phyloP scores from a whole-genome alignment of 2,329 filamentous ascomycete genomes.

The Phaeosphaeriaceae sp. region DNA sequence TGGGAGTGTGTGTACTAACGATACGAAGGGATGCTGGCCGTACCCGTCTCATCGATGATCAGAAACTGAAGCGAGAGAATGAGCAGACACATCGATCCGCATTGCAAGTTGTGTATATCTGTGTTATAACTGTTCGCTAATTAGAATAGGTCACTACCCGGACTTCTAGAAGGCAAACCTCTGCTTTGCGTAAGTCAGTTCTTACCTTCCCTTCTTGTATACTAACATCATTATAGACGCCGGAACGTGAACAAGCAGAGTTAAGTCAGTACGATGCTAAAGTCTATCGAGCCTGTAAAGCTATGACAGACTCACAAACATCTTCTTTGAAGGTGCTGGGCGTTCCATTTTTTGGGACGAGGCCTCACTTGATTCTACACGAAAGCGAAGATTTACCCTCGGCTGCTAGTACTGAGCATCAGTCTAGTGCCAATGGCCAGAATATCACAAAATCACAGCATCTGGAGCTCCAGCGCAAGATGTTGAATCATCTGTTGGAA shows the following conservation, averaged over 20 bases:
- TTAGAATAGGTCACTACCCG: slow-evolving; percentile 31
- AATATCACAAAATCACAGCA: slow-evolving; percentile 38
- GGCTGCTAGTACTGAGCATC: background rate
- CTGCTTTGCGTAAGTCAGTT: slow-evolving; percentile 28
- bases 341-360: slow-evolving; percentile 43
- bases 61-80: slow-evolving; percentile 58
- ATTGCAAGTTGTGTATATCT: slow-evolving; percentile 51
- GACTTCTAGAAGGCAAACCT: slow-evolving; percentile 28
- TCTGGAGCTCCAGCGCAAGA: slow-evolving; percentile 42
- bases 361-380: slow-evolving; percentile 28
- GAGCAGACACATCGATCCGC: slow-evolving; percentile 62
- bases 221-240: slow-evolving; percentile 42
- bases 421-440: slow-evolving; percentile 3
- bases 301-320: slow-evolving; percentile 66
- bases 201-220: too few relatives aligned
- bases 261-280: slow-evolving; percentile 66
- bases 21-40: slow-evolving; percentile 55
- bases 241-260: slow-evolving; percentile 60
- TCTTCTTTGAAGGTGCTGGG: slow-evolving; percentile 61
- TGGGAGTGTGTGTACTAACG: background rate
- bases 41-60: slow-evolving; percentile 58
- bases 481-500: slow-evolving; percentile 44
- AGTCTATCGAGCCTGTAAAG: slow-evolving; percentile 63
- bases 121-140: slow-evolving; percentile 4
- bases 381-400: slow-evolving; percentile 21